Percentiles rank a stretch among this genome's conserved stretches.
Evolutionary conservation across 2,329 filamentous ascomycete species (phyloP).

Genomic region (Aspergillus vadensis): DNA sequence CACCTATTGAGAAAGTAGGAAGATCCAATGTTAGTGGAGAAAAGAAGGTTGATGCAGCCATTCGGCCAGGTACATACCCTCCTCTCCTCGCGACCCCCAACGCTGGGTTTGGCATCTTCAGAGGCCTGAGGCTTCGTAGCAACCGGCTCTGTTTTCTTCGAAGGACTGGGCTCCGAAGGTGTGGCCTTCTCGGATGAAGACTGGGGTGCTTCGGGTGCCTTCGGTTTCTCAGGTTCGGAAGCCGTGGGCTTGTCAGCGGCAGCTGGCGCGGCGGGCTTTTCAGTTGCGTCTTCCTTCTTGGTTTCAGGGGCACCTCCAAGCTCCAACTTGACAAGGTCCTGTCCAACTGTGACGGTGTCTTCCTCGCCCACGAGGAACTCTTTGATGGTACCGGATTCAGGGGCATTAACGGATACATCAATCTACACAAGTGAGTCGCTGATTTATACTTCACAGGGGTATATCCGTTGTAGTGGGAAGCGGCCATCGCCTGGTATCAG

Average conservation of each 20-base stretch:
- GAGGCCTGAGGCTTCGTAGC: conserved; percentile 24
- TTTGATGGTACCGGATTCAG: conserved; percentile 85
- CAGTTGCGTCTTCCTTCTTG: conserved; percentile 57
- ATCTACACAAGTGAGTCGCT: conserved; percentile 60
- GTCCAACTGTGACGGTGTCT: conserved; percentile 91
- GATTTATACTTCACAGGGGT: neutral
- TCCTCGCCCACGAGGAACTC: conserved; percentile 91
- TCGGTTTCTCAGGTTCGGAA: conserved; percentile 32
- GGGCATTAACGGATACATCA: conserved; percentile 93
- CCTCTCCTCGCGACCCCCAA: conserved; percentile 82
- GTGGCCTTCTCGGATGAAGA: conserved; percentile 44
- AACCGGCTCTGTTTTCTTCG: conserved; percentile 24
- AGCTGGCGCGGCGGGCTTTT: conserved; percentile 63
- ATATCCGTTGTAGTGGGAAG: neutral
- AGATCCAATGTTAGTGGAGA: conserved; percentile 6
- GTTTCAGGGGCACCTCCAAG: conserved; percentile 65
- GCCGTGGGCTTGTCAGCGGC: conserved; percentile 49
- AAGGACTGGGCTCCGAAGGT: conserved; percentile 33
- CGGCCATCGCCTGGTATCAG: neutral
- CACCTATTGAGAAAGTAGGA: conserved; percentile 58
- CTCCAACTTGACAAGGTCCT: conserved; percentile 86
- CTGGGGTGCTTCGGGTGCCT: conserved; percentile 38
- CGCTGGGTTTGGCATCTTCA: conserved; percentile 35
- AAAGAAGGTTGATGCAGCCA: neutral
- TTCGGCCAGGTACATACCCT: conserved; percentile 62